Percentiles rank a stretch among this genome's conserved stretches.
Conservation (phyloP, 2,329 filamentous ascomycete species). For the Microcera coccophila region DNA sequence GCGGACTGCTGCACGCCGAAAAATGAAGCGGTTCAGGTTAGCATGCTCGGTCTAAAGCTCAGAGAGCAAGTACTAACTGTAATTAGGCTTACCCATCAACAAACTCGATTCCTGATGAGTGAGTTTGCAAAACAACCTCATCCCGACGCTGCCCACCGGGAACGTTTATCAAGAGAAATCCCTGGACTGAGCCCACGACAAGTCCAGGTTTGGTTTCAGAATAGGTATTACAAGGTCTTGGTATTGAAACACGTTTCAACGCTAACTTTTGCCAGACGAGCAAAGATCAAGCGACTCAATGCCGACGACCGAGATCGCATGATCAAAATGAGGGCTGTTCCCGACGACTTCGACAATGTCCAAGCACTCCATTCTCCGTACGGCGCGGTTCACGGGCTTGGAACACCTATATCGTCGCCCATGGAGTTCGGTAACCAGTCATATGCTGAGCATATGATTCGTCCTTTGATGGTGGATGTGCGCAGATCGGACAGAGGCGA, state of each 20-base stretch:
- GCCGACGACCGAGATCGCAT: constrained; percentile 67
- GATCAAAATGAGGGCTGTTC: constrained; percentile 68
- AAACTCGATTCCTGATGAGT: constrained; percentile 96
- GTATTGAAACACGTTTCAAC: not conserved
- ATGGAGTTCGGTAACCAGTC: constrained; percentile 46
- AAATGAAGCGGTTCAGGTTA: constrained; percentile 79
- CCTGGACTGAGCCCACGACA: constrained; percentile 87
- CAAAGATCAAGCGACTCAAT: constrained; percentile 68
- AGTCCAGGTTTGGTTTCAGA: constrained; percentile 98
- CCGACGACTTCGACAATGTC: constrained; percentile 67
- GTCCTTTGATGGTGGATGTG: constrained; percentile 66
- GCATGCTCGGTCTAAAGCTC: constrained; percentile 6
- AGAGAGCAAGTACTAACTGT: constrained; percentile 31
- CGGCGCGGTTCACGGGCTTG: constrained; percentile 55
- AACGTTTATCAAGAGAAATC: constrained; percentile 82
- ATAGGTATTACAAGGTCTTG: constrained; percentile 60
- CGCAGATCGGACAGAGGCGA: constrained; percentile 61
- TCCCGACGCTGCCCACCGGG: constrained; percentile 85
- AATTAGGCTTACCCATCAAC: constrained; percentile 81
- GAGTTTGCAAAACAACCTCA: constrained; percentile 94
- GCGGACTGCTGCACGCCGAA: constrained; percentile 54
- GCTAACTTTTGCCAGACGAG: constrained; percentile 46
- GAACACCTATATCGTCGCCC: constrained; percentile 45
- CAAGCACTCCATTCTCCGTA: constrained; percentile 66
- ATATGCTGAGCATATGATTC: constrained; percentile 59